Evolutionary conservation across 331 rosid genomes (phyloP), one percentile per base, ranked within the genome.

Genomic region (Rhamnella rubrinervis): DNA sequence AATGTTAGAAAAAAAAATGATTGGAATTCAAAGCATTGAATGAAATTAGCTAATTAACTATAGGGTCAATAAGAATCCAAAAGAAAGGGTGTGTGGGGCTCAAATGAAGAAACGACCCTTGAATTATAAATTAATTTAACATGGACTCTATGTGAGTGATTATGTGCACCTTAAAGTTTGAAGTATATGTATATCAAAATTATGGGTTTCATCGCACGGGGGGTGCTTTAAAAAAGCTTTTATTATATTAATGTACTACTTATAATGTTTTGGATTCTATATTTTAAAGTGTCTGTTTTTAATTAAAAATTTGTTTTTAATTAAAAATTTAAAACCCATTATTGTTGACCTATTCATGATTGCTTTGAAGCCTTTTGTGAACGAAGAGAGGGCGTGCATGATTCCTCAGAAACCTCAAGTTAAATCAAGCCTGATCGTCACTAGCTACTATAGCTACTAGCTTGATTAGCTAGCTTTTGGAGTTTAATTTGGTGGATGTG

Each of bases 91-190:
- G 46, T 1, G 11, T 81, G 80, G 80, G 91, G 76, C 82, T 77
- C 75, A 76, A 81, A 77, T 40, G 73, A 85, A 87, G 82, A 84
- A 75, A 77, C 55, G 76, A 77, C 85, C 85, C 83, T 74, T 77
- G 61, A 67, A 41, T 41, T 71, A 44, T 31, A 73, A 39, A 44
- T 51, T 76, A 80, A 85, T 67, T 71, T 57, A 63, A 38, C 19
- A 59, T 57, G 73, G 72, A 11, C 5, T 7, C 12, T 40, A 76
- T 66, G 31, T 82, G 83, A 78, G 47, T 57, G 35, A 52, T 53
- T 65, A 31, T 65, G 62, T 77, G 68, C 76, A 64, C 50, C 52
- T 66, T 66, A 68, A 74, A 79, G 67, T 59, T 63, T 55, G 50
- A 58, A 66, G 64, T 20, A 67, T 25, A 70, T 61, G 61, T 65